A percentile compares a stretch with the other conserved stretches of the same genome.
Conservation (phyloP, 139 green algal species). For the Penium margaritaceum region DNA sequence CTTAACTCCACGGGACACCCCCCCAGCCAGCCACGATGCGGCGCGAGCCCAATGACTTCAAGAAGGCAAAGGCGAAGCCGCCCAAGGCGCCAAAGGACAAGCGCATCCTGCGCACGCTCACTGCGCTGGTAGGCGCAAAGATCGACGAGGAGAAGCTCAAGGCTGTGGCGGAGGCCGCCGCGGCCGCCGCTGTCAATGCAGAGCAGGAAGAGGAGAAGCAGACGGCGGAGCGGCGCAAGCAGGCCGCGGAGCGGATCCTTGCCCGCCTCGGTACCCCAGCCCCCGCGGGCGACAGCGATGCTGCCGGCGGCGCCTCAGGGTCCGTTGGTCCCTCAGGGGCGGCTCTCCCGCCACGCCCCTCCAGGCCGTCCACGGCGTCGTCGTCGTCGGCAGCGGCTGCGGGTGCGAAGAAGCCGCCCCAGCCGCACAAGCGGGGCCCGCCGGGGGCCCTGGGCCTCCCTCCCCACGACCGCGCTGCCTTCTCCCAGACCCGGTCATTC, state of each 20-base stretch:
- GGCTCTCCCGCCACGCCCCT: too few relatives aligned
- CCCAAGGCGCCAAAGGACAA: too few relatives aligned
- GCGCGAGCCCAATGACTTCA: too few relatives aligned
- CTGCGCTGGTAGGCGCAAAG: too few relatives aligned
- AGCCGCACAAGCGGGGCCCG: not conserved
- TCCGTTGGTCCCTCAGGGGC: not conserved
- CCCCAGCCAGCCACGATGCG: too few relatives aligned
- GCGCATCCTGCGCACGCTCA: too few relatives aligned
- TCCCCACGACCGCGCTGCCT: not conserved
- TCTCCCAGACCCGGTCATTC: not conserved
- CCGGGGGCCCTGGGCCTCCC: not conserved
- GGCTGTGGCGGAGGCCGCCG: too few relatives aligned
- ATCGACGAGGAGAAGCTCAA: too few relatives aligned
- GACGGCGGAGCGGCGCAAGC: not conserved
- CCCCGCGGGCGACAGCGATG: not conserved
- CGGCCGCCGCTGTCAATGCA: too few relatives aligned
- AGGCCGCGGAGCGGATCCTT: not conserved
- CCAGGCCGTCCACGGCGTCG: too few relatives aligned
- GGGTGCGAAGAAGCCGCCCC: not conserved
- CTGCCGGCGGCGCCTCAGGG: not conserved
- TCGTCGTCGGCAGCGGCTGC: not conserved
- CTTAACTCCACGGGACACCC: too few relatives aligned
- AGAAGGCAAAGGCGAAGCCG: too few relatives aligned
- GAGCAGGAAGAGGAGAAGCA: constrained; percentile 3
- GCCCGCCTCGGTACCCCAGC: not conserved